phyloP scores from a whole-genome alignment of 2,329 filamentous ascomycete genomes.

The Fusarium cyanostomum region DNA sequence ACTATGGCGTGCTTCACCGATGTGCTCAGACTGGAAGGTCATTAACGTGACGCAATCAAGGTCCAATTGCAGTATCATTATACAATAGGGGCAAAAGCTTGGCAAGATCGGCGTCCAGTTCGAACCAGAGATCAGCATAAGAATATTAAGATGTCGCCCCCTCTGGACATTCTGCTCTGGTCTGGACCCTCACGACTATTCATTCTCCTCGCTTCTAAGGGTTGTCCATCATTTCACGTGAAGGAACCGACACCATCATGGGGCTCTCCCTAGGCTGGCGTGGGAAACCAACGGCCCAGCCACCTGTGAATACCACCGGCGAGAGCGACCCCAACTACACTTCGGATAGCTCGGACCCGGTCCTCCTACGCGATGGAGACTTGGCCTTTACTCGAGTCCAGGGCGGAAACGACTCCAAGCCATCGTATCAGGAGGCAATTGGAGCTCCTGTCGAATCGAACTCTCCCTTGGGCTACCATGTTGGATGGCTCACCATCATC shows the following conservation, averaged over 20 bases:
- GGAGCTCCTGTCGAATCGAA: slow-evolving; percentile 68
- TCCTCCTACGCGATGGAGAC: slow-evolving; percentile 31
- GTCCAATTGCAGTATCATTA: not conserved
- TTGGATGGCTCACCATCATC: slow-evolving; percentile 64
- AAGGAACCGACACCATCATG: not conserved
- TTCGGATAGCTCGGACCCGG: slow-evolving; percentile 23
- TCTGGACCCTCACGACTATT: not conserved
- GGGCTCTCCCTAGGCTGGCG: slow-evolving; percentile 2
- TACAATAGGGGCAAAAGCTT: not conserved
- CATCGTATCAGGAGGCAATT: slow-evolving; percentile 67
- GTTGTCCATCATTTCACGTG: not conserved
- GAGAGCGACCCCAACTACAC: slow-evolving; percentile 52
- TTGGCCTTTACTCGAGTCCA: slow-evolving; percentile 35
- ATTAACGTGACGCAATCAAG: slow-evolving; percentile 17
- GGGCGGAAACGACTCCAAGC: slow-evolving; percentile 59
- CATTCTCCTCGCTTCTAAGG: not conserved
- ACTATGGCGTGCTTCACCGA: slow-evolving; percentile 22
- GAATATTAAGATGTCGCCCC: not conserved
- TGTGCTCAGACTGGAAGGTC: slow-evolving; percentile 22
- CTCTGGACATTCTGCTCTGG: not conserved
- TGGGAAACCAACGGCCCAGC: not conserved
- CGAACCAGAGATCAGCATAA: not conserved
- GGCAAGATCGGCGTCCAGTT: not conserved
- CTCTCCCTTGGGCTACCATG: slow-evolving; percentile 68
- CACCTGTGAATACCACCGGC: not conserved